Evolutionary conservation across 768 basidiomycete species (phyloP).

Genomic region (Mycena rosella): DNA sequence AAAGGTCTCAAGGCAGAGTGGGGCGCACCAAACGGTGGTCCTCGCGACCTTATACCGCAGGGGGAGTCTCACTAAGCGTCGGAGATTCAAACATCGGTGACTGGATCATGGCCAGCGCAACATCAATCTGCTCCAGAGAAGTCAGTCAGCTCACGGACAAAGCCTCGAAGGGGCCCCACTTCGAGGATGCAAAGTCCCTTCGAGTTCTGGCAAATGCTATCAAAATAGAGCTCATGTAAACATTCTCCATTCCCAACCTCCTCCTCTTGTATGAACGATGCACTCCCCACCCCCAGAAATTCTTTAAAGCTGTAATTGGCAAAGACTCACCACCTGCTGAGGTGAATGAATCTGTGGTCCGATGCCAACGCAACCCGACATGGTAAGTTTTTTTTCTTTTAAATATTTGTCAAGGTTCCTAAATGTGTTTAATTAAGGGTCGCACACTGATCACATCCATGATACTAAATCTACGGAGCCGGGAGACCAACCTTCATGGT

Average conservation of each 20-base stretch:
- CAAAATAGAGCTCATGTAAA: background rate
- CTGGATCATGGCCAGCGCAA: background rate
- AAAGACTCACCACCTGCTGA: background rate
- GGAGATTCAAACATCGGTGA: background rate
- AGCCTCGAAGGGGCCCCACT: background rate
- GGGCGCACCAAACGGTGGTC: no score
- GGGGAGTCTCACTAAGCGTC: no score
- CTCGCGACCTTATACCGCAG: no score
- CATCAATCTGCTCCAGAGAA: conserved; percentile 1
- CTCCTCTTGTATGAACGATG: background rate
- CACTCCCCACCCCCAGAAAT: background rate
- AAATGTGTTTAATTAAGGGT: conserved; percentile 5
- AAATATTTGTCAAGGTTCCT: background rate
- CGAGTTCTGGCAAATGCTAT: background rate
- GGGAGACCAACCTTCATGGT: conserved; percentile 24
- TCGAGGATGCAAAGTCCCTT: conserved; percentile 4
- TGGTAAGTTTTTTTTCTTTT: background rate
- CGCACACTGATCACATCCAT: conserved; percentile 29
- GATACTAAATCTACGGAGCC: conserved; percentile 22
- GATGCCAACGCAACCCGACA: background rate
- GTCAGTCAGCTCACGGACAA: background rate
- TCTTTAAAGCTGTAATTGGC: background rate
- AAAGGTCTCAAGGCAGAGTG: no score
- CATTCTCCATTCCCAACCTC: background rate
- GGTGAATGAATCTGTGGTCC: background rate